Base-by-base conservation (phyloP, 2,329 filamentous ascomycete genomes). In the Dothidotthia symphoricarpi region DNA sequence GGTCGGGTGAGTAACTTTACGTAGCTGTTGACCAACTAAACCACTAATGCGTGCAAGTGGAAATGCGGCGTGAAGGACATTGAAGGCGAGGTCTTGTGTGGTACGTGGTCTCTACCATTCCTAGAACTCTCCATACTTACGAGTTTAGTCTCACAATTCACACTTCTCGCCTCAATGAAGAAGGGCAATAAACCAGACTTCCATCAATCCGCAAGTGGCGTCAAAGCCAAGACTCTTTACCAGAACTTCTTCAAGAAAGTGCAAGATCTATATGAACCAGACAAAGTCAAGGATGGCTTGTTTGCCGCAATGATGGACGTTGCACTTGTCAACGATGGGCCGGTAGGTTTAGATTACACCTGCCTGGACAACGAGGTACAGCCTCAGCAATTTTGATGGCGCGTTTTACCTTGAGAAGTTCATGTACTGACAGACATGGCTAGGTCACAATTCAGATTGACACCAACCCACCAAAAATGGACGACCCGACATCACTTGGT, bases 261-360 rank as follows among this genome's bases (percentile, higher is more conserved):
- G 28, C 78, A 82, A 54, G 75, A 82, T 36, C 75, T 81, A 3
- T 95, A 97, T 64, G 67, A 73, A 4, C 67, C 78, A 6, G 86
- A 88, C 7, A 83, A 77, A 48, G 90, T 98, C 41, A 89, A 95
- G 64, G 85, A 98, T 63, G 93, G 94, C n/a, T 82, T 91, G 19
- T 98, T 98, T 66, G 91, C 95, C 62, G 93, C 93, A 33, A 96
- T 95, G 90, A 98, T 98, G 93, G 85, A 97, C 61, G 91, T 98
- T 41, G 85, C 86, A 32, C 70, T 96, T 19, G 82, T 96, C 33
- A 97, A 97, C 53, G 91, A 97, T 58, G 80, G 81, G 59, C 81
- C 81, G 71, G 80, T 83, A 78, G 73, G 79, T 79, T 64, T 78
- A 54, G 72, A 79, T 63, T 79, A 74, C 67, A 68, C 68, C 66